phyloP scores from a whole-genome alignment of 345 rosid genomes.

The Dovyalis caffra region DNA sequence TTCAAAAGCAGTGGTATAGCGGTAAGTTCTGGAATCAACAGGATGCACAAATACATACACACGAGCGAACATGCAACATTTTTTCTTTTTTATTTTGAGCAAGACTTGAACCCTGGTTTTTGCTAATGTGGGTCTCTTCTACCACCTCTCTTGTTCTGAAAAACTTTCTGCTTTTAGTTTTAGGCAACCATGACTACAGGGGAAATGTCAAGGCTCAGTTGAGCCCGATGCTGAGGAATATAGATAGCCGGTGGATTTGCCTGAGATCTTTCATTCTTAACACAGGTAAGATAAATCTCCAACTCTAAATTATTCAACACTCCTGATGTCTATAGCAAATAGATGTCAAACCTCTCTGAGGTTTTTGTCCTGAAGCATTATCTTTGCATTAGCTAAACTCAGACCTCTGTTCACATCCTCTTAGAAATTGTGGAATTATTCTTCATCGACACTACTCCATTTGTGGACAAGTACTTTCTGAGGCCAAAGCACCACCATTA shows the following conservation, averaged over 20 bases:
- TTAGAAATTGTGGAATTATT: constrained; percentile 59
- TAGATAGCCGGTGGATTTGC: constrained; percentile 27
- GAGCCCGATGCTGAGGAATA: not conserved
- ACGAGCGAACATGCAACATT: too few relatives aligned
- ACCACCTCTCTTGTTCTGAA: not conserved
- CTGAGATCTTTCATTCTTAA: constrained; percentile 17
- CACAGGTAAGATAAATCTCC: constrained; percentile 3
- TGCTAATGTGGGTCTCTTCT: not conserved
- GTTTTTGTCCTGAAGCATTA: too few relatives aligned
- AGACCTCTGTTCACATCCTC: not conserved
- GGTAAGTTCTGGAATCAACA: not conserved
- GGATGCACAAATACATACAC: too few relatives aligned
- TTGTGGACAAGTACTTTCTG: constrained; percentile 55
- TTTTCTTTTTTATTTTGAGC: too few relatives aligned
- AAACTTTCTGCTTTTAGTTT: constrained; percentile 7
- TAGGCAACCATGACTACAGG: constrained; percentile 28
- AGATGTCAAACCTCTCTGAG: too few relatives aligned
- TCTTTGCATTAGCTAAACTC: not conserved
- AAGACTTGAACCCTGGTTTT: too few relatives aligned
- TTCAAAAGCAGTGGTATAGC: constrained; percentile 21
- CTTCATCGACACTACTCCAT: constrained; percentile 77
- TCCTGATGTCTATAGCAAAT: too few relatives aligned
- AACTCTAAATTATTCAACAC: too few relatives aligned
- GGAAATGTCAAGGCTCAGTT: constrained; percentile 20
- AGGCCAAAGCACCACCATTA: constrained; percentile 47